Base-by-base conservation (phyloP, 164 flowering plant genomes). In the Dillenia turbinata region DNA sequence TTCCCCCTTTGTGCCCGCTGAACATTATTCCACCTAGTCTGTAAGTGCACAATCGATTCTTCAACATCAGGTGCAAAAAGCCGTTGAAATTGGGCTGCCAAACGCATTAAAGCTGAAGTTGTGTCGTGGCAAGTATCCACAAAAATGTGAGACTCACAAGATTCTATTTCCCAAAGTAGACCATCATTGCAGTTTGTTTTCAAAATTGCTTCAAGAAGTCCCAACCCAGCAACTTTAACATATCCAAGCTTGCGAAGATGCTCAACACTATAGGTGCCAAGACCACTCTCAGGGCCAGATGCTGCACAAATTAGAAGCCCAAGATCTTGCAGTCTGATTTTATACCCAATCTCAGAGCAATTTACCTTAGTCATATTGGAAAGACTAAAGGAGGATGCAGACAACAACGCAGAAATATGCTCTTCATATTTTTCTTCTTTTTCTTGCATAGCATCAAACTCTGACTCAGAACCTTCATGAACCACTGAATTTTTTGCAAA, bases 41-140 rank as follows among this genome's bases (percentile, higher is more conserved):
- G 92, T 81, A 95, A 81, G 75, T 95, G 97, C 56, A 76, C 81
- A 63, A 82, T 22, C 49, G 92, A 82, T 68, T 95, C 99, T 73
- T 87, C 90, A 69, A 95, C 54, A 71, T 95, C 91, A 75, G 95
- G 99, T 17, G 97, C 87, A 70, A 83, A 86, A 60, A 92, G 81
- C 75, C 83, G 85, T 75, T 92, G 97, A 47, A 95, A 83, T 71
- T 95, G 98, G 66, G 80, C 75, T 65, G 67, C 83, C 77, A 95
- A 79, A 55, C 80, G 76, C 54, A 83, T 78, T 65, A 95, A 58
- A 56, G 84, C 90, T 65, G 79, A 69, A 15, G 91, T 74, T 15
- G 98, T 87, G 64, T 95, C 98, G 72, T 79, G 78, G 75, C 99
- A 95, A 24, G 95, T 92, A 62, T 81, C 83, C 49, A 95, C 54